phyloP scores from a whole-genome alignment of 1,284 basidiomycete species.

The Athelia sp. region DNA sequence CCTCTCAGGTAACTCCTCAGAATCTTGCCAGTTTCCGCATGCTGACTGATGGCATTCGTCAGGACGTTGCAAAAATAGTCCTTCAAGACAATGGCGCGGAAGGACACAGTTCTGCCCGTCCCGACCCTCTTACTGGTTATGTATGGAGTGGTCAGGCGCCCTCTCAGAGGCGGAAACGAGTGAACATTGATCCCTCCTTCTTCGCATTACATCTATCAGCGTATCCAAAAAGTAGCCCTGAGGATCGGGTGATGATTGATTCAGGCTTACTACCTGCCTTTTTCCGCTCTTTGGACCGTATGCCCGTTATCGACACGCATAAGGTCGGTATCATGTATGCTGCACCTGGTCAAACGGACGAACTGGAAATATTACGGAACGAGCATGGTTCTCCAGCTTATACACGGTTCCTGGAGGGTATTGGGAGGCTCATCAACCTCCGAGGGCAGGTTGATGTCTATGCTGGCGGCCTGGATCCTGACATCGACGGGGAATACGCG shows the following conservation, averaged over 20 bases:
- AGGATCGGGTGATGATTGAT: conserved; percentile 51
- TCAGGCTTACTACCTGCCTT: conserved; percentile 46
- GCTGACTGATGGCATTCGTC: background rate
- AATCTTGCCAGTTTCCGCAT: background rate
- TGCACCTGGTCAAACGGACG: conserved; percentile 83
- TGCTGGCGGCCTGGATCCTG: conserved; percentile 86
- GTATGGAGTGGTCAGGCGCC: conserved; percentile 84
- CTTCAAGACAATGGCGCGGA: conserved; percentile 18
- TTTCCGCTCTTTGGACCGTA: conserved; percentile 75
- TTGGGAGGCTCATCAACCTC: conserved; percentile 88
- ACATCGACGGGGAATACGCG: conserved; percentile 89
- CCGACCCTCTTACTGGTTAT: conserved; percentile 72
- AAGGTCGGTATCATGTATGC: conserved; percentile 97
- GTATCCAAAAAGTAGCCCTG: conserved; percentile 49
- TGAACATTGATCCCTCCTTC: conserved; percentile 83
- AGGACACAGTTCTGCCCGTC: conserved; percentile 29
- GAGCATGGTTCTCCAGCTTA: conserved; percentile 93
- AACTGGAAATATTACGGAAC: conserved; percentile 87
- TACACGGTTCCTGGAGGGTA: conserved; percentile 85
- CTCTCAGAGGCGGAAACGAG: conserved; percentile 82
- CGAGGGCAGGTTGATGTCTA: conserved; percentile 93
- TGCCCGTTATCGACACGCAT: conserved; percentile 96
- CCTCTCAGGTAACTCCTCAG: background rate
- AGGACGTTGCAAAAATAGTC: conserved; percentile 23
- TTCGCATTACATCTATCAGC: conserved; percentile 85